Percentiles rank a stretch among this genome's conserved stretches.
phyloP scores from a whole-genome alignment of 176 grass and related monocot genomes.

The Rhipidocladum racemiflorum region DNA sequence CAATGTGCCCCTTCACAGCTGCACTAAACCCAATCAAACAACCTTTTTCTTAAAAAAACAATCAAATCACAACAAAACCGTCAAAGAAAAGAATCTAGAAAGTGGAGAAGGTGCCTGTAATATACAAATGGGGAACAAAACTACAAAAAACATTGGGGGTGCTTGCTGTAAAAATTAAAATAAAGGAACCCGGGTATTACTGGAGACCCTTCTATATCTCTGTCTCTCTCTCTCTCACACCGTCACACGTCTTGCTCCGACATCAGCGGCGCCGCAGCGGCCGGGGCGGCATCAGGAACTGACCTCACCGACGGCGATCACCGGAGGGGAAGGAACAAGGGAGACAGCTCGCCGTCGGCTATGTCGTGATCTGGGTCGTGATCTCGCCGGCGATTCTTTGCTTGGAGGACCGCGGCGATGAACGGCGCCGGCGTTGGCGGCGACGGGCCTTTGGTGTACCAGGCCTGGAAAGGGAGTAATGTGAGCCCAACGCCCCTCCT shows the following conservation, averaged over 20 bases:
- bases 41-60: neutral
- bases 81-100: neutral
- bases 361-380: conserved; percentile 38
- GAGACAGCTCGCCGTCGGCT: neutral
- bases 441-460: conserved; percentile 44
- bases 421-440: conserved; percentile 33
- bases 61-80: conserved; percentile 9
- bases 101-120: neutral
- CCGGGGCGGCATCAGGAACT: conserved; percentile 30
- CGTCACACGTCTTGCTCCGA: neutral
- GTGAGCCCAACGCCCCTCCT: conserved; percentile 34
- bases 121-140: neutral
- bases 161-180: neutral
- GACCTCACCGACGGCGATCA: neutral
- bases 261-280: conserved; percentile 48
- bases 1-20: neutral
- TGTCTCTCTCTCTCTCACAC: neutral
- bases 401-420: conserved; percentile 29
- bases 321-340: neutral
- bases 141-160: neutral
- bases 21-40: conserved; percentile 25
- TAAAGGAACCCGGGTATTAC: conserved; percentile 2
- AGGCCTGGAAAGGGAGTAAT: conserved; percentile 62
- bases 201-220: neutral
- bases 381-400: conserved; percentile 23